Percentiles rank a stretch among this genome's conserved stretches.
Conservation (phyloP, 371 early-diverging fungal species). For the Rhizopus sp. region DNA sequence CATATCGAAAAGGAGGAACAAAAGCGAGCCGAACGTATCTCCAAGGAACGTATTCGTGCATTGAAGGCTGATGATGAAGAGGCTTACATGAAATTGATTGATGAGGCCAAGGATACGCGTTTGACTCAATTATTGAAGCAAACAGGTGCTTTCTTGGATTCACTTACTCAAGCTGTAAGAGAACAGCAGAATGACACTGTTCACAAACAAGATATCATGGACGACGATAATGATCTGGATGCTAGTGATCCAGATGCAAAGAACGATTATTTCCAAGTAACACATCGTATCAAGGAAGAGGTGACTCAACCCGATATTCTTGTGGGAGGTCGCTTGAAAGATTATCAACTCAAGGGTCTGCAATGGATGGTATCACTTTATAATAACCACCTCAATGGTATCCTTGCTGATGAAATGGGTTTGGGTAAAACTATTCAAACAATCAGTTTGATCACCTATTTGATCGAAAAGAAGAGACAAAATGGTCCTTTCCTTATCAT, state of each 20-base stretch:
- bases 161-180: slow-evolving; percentile 69
- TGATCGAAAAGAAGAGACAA: slow-evolving; percentile 91
- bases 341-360: slow-evolving; percentile 97
- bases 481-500: slow-evolving; percentile 93
- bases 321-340: slow-evolving; percentile 91
- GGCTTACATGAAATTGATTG: slow-evolving; percentile 92
- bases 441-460: slow-evolving; percentile 92
- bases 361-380: slow-evolving; percentile 99
- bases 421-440: slow-evolving; percentile 98
- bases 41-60: slow-evolving; percentile 95
- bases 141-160: slow-evolving; percentile 84
- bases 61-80: slow-evolving; percentile 95
- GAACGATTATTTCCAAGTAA: slow-evolving; percentile 84
- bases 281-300: slow-evolving; percentile 84
- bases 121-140: slow-evolving; percentile 88
- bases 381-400: slow-evolving; percentile 96
- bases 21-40: slow-evolving; percentile 75
- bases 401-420: slow-evolving; percentile 99
- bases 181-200: slow-evolving; percentile 75
- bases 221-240: slow-evolving; percentile 36
- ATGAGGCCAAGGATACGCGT: slow-evolving; percentile 95
- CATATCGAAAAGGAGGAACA: slow-evolving; percentile 91
- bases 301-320: slow-evolving; percentile 83
- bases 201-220: slow-evolving; percentile 35
- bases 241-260: slow-evolving; percentile 42